phyloP scores from a whole-genome alignment of 306 rosid genomes.

The Potentilla sterilis region DNA sequence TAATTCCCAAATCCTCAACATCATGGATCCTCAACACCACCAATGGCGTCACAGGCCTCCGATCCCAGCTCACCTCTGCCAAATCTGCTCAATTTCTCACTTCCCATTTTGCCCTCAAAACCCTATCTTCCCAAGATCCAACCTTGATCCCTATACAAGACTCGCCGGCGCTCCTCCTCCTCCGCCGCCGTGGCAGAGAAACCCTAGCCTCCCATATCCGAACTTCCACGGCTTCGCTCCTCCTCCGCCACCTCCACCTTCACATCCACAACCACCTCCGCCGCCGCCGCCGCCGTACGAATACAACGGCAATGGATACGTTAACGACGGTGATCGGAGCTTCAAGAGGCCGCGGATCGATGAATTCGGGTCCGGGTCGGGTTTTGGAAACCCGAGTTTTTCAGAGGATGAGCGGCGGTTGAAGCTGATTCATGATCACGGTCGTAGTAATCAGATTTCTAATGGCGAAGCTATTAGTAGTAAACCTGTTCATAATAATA shows the following conservation, averaged over 20 bases:
- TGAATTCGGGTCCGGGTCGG: slow-evolving; percentile 25
- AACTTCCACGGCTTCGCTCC: slow-evolving; percentile 16
- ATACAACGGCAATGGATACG: slow-evolving; percentile 28
- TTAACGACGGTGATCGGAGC: slow-evolving; percentile 44
- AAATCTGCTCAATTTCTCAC: slow-evolving; percentile 43
- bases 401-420: slow-evolving; percentile 65
- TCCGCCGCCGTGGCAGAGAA: slow-evolving; percentile 26
- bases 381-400: slow-evolving; percentile 10
- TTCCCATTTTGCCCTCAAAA: slow-evolving; percentile 56
- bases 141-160: slow-evolving; percentile 25
- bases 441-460: slow-evolving; percentile 21
- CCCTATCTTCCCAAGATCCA: slow-evolving; percentile 28
- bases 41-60: slow-evolving; percentile 54
- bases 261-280: neutral
- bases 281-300: slow-evolving; percentile 29
- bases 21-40: slow-evolving; percentile 39
- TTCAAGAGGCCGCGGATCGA: slow-evolving; percentile 63
- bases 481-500: neutral
- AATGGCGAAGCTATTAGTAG: slow-evolving; percentile 6
- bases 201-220: slow-evolving; percentile 32
- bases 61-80: slow-evolving; percentile 40
- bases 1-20: neutral
- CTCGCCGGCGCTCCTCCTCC: slow-evolving; percentile 17
- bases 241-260: neutral
- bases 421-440: slow-evolving; percentile 88